phyloP scores from a whole-genome alignment of 768 basidiomycete species.

The Kwoniella dejecticola region DNA sequence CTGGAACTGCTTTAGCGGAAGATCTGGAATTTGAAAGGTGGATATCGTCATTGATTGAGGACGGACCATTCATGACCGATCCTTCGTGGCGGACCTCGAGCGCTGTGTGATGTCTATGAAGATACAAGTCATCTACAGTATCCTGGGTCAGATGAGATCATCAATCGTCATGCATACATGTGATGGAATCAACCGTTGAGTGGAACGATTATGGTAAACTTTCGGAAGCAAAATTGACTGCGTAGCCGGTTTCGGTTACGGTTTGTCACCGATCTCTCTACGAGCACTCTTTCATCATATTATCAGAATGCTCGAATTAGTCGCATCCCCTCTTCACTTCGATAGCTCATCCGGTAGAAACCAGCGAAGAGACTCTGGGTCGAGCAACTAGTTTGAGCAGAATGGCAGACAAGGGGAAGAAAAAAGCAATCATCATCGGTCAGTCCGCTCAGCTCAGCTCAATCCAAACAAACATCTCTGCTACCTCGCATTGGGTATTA shows the following conservation, averaged over 20 bases:
- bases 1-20: neutral
- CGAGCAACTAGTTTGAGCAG: too few species aligned
- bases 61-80: neutral
- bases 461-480: too few species aligned
- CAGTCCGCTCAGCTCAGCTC: neutral
- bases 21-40: neutral
- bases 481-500: too few species aligned
- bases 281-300: too few species aligned
- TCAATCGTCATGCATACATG: too few species aligned
- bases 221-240: too few species aligned
- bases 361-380: neutral
- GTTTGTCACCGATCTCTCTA: slow-evolving; percentile 2
- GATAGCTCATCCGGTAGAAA: neutral
- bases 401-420: slow-evolving; percentile 6
- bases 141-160: too few species aligned
- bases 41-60: neutral
- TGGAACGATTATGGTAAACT: too few species aligned
- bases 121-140: too few species aligned
- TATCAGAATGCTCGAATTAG: neutral
- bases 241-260: neutral
- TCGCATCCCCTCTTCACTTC: neutral
- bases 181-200: too few species aligned
- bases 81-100: neutral
- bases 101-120: too few species aligned
- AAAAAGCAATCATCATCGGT: slow-evolving; percentile 15